Evolutionary conservation across 2,329 filamentous ascomycete species (phyloP).

Genomic region (Hypoxylon rubiginosum): DNA sequence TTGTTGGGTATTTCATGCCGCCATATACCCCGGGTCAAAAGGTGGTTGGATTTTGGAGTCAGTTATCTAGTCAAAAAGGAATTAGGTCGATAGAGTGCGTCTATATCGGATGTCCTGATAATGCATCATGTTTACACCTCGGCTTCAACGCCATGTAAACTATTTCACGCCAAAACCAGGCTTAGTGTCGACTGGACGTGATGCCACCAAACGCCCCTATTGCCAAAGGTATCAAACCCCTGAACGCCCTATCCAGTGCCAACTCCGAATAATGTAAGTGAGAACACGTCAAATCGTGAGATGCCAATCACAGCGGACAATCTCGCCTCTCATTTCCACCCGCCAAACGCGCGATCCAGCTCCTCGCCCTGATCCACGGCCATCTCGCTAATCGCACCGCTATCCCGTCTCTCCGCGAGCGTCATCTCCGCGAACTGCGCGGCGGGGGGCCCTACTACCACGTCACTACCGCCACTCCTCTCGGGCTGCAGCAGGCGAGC

Average conservation of each 20-base stretch:
- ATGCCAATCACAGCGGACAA: background rate
- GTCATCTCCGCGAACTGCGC: conserved; percentile 51
- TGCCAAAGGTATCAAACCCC: background rate
- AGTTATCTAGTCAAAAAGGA: background rate
- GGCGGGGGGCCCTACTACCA: conserved; percentile 24
- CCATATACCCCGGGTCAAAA: background rate
- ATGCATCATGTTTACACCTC: background rate
- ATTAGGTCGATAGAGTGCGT: background rate
- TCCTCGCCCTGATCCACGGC: conserved; percentile 66
- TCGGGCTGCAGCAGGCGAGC: conserved; percentile 77
- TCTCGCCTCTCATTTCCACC: conserved; percentile 37
- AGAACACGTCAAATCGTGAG: background rate
- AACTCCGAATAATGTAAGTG: background rate
- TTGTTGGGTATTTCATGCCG: background rate
- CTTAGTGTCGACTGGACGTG: background rate
- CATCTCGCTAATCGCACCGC: conserved; percentile 55
- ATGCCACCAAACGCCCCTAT: background rate
- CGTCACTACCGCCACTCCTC: conserved; percentile 52
- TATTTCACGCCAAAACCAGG: background rate
- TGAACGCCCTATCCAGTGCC: conserved; percentile 26
- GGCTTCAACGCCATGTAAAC: background rate
- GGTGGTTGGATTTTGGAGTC: background rate
- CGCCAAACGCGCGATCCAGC: conserved; percentile 70
- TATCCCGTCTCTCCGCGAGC: conserved; percentile 42
- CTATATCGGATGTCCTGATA: background rate